phyloP scores from a whole-genome alignment of 2,329 filamentous ascomycete genomes.

The Xylariomycetidae sp. region DNA sequence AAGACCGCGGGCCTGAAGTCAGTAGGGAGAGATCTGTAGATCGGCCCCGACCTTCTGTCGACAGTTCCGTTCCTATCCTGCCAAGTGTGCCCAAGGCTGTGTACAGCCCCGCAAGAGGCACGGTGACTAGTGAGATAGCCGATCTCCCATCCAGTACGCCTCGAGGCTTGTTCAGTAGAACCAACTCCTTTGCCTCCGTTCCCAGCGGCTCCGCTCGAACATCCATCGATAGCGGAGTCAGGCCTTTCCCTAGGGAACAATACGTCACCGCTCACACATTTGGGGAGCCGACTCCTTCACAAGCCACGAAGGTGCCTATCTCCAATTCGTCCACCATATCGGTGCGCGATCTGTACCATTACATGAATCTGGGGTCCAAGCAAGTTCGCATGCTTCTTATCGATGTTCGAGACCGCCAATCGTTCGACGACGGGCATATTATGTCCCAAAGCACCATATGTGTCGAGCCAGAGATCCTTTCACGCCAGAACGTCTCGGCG shows the following conservation, averaged over 20 bases:
- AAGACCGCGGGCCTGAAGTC: constrained; percentile 34
- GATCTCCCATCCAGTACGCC: constrained; percentile 60
- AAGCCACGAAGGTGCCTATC: too few relatives aligned
- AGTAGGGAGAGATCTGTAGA: constrained; percentile 48
- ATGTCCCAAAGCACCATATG: constrained; percentile 79
- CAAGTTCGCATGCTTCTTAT: constrained; percentile 69
- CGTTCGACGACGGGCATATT: constrained; percentile 86
- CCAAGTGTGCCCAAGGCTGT: constrained; percentile 70
- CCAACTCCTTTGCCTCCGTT: constrained; percentile 44
- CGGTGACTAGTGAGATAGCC: constrained; percentile 58
- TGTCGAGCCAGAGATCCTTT: constrained; percentile 70
- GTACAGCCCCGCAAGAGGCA: constrained; percentile 72
- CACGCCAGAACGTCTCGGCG: constrained; percentile 61
- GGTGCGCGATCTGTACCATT: constrained; percentile 61
- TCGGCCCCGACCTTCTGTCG: constrained; percentile 40
- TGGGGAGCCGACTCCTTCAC: constrained; percentile 29
- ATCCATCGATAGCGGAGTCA: constrained; percentile 23
- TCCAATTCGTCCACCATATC: too few relatives aligned
- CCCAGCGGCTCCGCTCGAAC: constrained; percentile 20
- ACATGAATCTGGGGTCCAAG: constrained; percentile 49
- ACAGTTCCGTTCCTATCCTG: constrained; percentile 49
- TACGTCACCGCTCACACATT: constrained; percentile 26
- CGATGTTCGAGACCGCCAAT: constrained; percentile 73
- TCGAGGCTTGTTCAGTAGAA: constrained; percentile 56
- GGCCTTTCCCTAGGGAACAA: constrained; percentile 26